Base-by-base conservation (phyloP, 2,329 filamentous ascomycete species). In the Aureobasidium lini region DNA sequence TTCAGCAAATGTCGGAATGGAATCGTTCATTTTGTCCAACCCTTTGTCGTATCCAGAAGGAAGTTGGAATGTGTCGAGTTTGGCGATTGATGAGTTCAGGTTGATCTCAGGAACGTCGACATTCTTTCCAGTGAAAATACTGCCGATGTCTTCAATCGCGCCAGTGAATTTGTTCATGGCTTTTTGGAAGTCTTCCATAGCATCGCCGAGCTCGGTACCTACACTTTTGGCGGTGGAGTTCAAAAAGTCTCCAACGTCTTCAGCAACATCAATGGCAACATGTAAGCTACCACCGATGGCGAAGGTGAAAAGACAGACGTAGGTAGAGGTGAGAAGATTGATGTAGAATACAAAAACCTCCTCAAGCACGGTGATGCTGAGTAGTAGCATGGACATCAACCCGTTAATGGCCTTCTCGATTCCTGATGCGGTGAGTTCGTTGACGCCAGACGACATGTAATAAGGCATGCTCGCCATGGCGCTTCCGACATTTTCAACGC, bases 381-480 rank as follows among this genome's bases (percentile, higher is more conserved):
- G 79, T 62, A 86, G 79, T 53, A 97, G 80, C 75, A 94, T 85
- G 43, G 84, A 79, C 72, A 94, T 89, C 71, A 97, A 81, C 50
- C 84, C 93, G 63, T 85, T 81, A 64, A 97, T 85, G 8, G 90
- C 85, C 66, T 87, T 85, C 66, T 92, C 89, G 65, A 97, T 86
- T 59, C 89, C 87, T 49, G 81, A 81, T 34, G 90, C 89, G 7
- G 90, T 88, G 66, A 97, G 77, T 61, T 90, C 83, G 75, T 99
- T 99, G 70, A 96, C 86, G 58, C 94, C 94, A 54, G 82, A 79
- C 1, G 92, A 89, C 71, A 97, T 86, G 75, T 96, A 97, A 74
- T 96, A 88, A 60, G 94, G 94, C 91, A 97, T 96, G 39, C 94
- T 97, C 40, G 93, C 94, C 90, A 99, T 93, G 62, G 90, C 83